Evolutionary conservation across 2,329 filamentous ascomycete species (phyloP).

Genomic region (Cryphonectria parasitica): DNA sequence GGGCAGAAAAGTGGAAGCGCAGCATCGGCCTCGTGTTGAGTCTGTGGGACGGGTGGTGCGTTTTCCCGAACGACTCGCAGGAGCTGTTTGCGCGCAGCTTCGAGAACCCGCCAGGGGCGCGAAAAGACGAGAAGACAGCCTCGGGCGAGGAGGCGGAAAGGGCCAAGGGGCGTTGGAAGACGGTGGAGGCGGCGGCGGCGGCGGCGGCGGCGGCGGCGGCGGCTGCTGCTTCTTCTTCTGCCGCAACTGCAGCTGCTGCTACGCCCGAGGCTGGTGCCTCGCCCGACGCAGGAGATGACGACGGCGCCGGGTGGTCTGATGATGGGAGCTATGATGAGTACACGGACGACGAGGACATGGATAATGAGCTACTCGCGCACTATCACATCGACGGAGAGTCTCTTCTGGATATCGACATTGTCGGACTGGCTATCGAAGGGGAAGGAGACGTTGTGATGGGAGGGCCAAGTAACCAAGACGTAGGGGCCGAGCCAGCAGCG

Average conservation of each 20-base stretch:
- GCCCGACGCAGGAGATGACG: constrained; percentile 18
- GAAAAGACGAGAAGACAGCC: constrained; percentile 41
- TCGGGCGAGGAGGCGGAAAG: constrained; percentile 42
- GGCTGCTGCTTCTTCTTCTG: no score
- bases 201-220: constrained; percentile 30
- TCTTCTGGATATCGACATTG: constrained; percentile 53
- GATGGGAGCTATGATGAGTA: constrained; percentile 39
- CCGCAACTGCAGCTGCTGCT: constrained; percentile 17
- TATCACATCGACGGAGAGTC: constrained; percentile 49
- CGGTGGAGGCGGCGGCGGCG: constrained; percentile 46
- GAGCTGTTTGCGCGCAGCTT: constrained; percentile 73
- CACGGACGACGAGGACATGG: constrained; percentile 52
- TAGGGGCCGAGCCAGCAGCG: constrained; percentile 31
- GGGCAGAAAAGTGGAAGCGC: constrained; percentile 83
- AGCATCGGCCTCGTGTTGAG: constrained; percentile 71
- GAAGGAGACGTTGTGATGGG: constrained; percentile 29
- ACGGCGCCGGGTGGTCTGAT: constrained; percentile 28
- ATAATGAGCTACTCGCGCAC: constrained; percentile 52
- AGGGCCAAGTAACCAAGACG: constrained; percentile 18
- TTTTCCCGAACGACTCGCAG: constrained; percentile 75
- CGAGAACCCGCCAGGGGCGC: constrained; percentile 64
- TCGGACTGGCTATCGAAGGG: constrained; percentile 47
- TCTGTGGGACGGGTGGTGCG: constrained; percentile 73
- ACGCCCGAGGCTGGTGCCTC: constrained; percentile 20
- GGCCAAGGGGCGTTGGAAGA: constrained; percentile 53